Evolutionary conservation across 305 asterid genomes (phyloP).

Genomic region (Rubia peregrina): DNA sequence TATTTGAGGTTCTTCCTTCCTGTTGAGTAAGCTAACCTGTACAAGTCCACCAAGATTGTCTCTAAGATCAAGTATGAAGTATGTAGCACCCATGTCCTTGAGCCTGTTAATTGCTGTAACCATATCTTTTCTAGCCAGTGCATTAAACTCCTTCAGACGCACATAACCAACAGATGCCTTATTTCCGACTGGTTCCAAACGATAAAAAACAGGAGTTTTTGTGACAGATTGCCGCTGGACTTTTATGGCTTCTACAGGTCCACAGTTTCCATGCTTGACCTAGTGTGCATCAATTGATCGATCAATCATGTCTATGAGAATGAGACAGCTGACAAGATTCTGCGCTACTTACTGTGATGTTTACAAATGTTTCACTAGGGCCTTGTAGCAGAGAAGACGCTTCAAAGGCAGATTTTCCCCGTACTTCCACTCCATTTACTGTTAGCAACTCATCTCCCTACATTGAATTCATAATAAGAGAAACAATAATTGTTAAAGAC

Average conservation of each 20-base stretch:
- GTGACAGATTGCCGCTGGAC: conserved; percentile 90
- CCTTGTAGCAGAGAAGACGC: conserved; percentile 86
- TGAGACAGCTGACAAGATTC: conserved; percentile 4
- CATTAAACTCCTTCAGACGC: conserved; percentile 92
- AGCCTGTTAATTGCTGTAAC: conserved; percentile 89
- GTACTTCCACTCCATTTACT: conserved; percentile 73
- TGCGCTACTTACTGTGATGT: conserved; percentile 44
- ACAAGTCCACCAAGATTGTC: conserved; percentile 98
- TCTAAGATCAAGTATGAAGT: conserved; percentile 91
- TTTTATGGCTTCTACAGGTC: conserved; percentile 62
- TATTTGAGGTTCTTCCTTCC: background rate
- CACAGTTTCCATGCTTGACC: conserved; percentile 97
- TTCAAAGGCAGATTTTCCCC: conserved; percentile 90
- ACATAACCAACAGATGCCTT: conserved; percentile 80
- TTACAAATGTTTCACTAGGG: conserved; percentile 78
- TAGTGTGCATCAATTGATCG: conserved; percentile 26
- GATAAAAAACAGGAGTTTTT: conserved; percentile 84
- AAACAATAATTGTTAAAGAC: too few relatives aligned
- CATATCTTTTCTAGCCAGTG: conserved; percentile 89
- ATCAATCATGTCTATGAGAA: background rate
- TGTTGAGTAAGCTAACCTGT: conserved; percentile 51
- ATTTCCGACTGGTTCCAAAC: conserved; percentile 65
- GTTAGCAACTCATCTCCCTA: conserved; percentile 92
- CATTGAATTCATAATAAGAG: conserved; percentile 5
- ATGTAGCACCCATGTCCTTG: conserved; percentile 81